Evolutionary conservation across 2,329 filamentous ascomycete genomes (phyloP).

Genomic region (Phaeosphaeria sp.): DNA sequence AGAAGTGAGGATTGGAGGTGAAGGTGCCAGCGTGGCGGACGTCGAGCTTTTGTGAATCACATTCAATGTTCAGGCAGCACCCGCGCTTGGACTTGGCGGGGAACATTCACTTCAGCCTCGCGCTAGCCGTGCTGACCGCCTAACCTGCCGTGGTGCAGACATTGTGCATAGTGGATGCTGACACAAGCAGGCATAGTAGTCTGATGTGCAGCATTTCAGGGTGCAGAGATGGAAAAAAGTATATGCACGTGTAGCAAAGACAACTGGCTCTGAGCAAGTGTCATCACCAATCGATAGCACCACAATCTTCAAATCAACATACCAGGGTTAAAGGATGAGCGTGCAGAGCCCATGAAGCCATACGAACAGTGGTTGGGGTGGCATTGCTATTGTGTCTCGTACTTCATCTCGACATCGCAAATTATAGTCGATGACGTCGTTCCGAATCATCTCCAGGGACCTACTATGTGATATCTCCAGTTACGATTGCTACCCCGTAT

Average conservation of each 20-base stretch:
- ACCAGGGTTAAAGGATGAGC: too few relatives aligned
- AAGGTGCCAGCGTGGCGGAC: slow-evolving; percentile 23
- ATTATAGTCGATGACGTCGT: slow-evolving; percentile 10
- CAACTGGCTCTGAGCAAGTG: too few relatives aligned
- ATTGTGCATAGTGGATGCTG: neutral
- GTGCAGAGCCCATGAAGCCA: too few relatives aligned
- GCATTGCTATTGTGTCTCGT: too few relatives aligned
- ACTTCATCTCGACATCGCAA: neutral
- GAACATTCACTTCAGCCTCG: slow-evolving; percentile 16
- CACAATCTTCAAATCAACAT: too few relatives aligned
- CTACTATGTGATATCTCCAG: neutral
- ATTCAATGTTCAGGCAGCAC: slow-evolving; percentile 40
- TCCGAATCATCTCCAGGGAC: neutral
- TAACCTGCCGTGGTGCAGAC: neutral
- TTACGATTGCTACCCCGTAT: too few relatives aligned
- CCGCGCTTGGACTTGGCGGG: slow-evolving; percentile 21
- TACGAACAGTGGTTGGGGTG: too few relatives aligned
- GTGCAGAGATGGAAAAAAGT: too few relatives aligned
- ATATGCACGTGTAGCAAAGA: too few relatives aligned
- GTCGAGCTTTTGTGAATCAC: slow-evolving; percentile 39
- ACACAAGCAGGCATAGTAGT: neutral
- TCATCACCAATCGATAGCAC: too few relatives aligned
- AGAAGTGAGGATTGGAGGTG: slow-evolving; percentile 16
- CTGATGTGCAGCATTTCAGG: too few relatives aligned
- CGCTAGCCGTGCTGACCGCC: neutral